Percentiles rank a stretch among this genome's conserved stretches.
phyloP scores from a whole-genome alignment of 768 basidiomycete species.

The Exidia glandulosa region DNA sequence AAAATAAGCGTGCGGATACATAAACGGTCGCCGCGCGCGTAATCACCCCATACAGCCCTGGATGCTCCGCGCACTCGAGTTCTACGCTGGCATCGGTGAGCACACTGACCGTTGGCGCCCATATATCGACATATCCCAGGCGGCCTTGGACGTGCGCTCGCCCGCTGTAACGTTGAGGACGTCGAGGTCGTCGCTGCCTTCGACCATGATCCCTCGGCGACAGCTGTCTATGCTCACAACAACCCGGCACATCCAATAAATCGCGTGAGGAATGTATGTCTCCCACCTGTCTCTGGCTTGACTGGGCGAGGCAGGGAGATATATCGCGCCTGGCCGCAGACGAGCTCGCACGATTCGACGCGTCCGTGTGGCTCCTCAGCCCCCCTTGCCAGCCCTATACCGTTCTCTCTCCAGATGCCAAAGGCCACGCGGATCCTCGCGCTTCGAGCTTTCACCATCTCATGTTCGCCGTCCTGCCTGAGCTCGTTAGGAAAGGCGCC shows the following conservation, averaged over 20 bases:
- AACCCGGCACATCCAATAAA: conserved; percentile 12
- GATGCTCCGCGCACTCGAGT: conserved; percentile 35
- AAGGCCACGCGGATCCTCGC: conserved; percentile 61
- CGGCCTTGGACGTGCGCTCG: conserved; percentile 60
- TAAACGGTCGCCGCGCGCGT: too few species aligned
- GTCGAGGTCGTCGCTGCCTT: conserved; percentile 49
- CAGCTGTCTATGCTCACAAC: conserved; percentile 58
- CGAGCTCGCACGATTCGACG: conserved; percentile 34
- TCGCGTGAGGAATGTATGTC: background rate
- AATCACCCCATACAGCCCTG: background rate
- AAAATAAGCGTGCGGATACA: background rate
- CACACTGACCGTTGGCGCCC: conserved; percentile 4
- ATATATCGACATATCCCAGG: conserved; percentile 34
- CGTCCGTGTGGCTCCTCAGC: conserved; percentile 66
- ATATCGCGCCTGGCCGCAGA: conserved; percentile 45
- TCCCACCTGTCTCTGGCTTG: conserved; percentile 2
- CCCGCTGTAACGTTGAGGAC: conserved; percentile 36
- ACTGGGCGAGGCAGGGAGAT: conserved; percentile 33
- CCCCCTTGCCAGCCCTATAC: conserved; percentile 83
- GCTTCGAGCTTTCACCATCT: conserved; percentile 69
- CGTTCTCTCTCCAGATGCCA: conserved; percentile 59
- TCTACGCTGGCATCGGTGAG: conserved; percentile 71
- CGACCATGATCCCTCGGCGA: conserved; percentile 73
- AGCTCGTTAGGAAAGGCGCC: conserved; percentile 29
- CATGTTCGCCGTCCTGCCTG: conserved; percentile 49